These are phyloP conservation scores for Fremontodendron californicum DNA, from an alignment of 345 rosid species.

Conservation along the genomic window DNA sequence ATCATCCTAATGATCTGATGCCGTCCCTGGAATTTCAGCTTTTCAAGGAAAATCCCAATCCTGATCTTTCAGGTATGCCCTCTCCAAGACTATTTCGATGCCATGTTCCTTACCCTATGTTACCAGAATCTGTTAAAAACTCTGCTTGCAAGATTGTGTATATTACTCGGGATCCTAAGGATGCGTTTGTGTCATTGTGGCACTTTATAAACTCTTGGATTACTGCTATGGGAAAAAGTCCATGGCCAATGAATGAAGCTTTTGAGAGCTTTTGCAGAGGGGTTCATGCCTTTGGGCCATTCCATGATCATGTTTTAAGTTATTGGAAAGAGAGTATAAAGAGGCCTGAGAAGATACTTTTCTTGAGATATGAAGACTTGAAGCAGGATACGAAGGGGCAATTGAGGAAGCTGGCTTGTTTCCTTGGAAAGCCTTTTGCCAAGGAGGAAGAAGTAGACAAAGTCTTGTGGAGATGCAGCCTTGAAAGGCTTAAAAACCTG, in stretches of 20 bases:
- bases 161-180: background rate
- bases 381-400: slow-evolving; percentile 14
- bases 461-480: slow-evolving; percentile 21
- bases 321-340: slow-evolving; percentile 26
- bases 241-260: slow-evolving; percentile 16
- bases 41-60: background rate
- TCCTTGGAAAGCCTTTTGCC: slow-evolving; percentile 25
- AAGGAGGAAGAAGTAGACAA: slow-evolving; percentile 1
- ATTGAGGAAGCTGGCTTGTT: slow-evolving; percentile 22
- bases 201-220: background rate
- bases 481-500: slow-evolving; percentile 22
- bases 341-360: slow-evolving; percentile 20
- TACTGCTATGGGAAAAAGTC: background rate
- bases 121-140: background rate
- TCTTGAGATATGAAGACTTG: slow-evolving; percentile 29
- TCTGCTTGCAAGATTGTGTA: background rate
- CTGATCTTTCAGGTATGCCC: background rate
- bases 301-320: slow-evolving; percentile 26
- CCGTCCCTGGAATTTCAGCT: background rate
- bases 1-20: background rate
- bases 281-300: slow-evolving; percentile 20
- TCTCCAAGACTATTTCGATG: background rate
- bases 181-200: background rate
- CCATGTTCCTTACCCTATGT: background rate
- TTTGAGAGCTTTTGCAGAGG: slow-evolving; percentile 24